Evolutionary conservation across 139 green algal species (phyloP).

Genomic region (Limnomonas spitsbergensis): DNA sequence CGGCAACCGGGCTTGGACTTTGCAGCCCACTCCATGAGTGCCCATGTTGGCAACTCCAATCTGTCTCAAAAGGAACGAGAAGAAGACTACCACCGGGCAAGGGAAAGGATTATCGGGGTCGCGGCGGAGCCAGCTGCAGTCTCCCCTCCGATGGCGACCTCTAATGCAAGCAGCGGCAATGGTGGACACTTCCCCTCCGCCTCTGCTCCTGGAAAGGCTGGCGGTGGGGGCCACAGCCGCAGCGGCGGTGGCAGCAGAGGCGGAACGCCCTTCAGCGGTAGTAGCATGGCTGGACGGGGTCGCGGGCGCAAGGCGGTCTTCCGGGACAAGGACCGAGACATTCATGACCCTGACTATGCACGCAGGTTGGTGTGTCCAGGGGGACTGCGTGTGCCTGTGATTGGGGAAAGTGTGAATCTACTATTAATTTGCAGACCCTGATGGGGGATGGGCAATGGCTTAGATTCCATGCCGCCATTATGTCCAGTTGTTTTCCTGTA

Average conservation of each 20-base stretch:
- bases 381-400: too few species aligned
- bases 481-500: too few species aligned
- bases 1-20: not conserved
- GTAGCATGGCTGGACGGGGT: conserved; percentile 17
- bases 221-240: conserved; percentile 2
- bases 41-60: conserved; percentile 5
- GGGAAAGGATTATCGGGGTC: conserved; percentile 21
- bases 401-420: too few species aligned
- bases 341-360: conserved; percentile 31
- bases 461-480: too few species aligned
- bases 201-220: too few species aligned
- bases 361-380: too few species aligned
- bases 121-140: too few species aligned
- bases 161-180: too few species aligned
- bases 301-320: conserved; percentile 32
- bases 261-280: not conserved
- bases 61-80: conserved; percentile 28
- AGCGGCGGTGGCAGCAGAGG: not conserved
- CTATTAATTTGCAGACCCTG: too few species aligned
- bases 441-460: too few species aligned
- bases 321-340: conserved; percentile 28
- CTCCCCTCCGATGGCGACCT: too few species aligned
- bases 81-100: conserved; percentile 24
- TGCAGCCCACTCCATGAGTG: not conserved
- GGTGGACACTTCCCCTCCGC: too few species aligned